Evolutionary conservation across 345 rosid genomes (phyloP).

Genomic region (Gossypioides kirkii): DNA sequence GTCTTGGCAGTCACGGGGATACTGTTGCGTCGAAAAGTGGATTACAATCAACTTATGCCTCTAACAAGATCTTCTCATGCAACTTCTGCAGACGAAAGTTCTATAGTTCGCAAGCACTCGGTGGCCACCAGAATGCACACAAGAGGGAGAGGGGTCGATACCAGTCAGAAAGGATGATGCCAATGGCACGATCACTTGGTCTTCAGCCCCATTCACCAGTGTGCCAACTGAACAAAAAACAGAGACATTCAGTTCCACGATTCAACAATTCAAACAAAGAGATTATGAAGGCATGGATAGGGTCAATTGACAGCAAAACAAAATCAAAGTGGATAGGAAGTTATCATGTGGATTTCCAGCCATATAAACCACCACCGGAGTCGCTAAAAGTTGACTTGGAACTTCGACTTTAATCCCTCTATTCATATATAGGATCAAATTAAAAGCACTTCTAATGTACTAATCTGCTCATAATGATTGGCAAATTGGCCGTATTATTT

Average conservation of each 20-base stretch:
- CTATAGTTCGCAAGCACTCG: slow-evolving; percentile 44
- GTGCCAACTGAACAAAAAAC: slow-evolving; percentile 21
- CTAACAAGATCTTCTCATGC: slow-evolving; percentile 28
- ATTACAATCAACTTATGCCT: not conserved
- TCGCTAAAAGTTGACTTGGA: slow-evolving; percentile 29
- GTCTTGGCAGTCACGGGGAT: not conserved
- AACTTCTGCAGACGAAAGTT: slow-evolving; percentile 42
- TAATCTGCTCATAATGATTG: not conserved
- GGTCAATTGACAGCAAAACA: slow-evolving; percentile 21
- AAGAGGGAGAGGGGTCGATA: slow-evolving; percentile 37
- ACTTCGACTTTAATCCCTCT: slow-evolving; percentile 11
- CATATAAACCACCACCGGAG: slow-evolving; percentile 18
- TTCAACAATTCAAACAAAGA: slow-evolving; percentile 17
- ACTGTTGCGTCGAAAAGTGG: not conserved
- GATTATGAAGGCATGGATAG: slow-evolving; percentile 15
- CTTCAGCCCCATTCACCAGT: slow-evolving; percentile 38
- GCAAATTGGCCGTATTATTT: not conserved
- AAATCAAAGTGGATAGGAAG: slow-evolving; percentile 36
- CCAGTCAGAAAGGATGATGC: slow-evolving; percentile 24
- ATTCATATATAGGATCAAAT: not conserved
- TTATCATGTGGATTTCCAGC: slow-evolving; percentile 19
- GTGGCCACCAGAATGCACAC: slow-evolving; percentile 50
- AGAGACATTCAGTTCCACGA: slow-evolving; percentile 6
- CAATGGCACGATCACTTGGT: slow-evolving; percentile 22
- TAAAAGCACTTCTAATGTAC: not conserved